Base-by-base conservation (phyloP, 768 basidiomycete species). In the Baorangia bicolor region DNA sequence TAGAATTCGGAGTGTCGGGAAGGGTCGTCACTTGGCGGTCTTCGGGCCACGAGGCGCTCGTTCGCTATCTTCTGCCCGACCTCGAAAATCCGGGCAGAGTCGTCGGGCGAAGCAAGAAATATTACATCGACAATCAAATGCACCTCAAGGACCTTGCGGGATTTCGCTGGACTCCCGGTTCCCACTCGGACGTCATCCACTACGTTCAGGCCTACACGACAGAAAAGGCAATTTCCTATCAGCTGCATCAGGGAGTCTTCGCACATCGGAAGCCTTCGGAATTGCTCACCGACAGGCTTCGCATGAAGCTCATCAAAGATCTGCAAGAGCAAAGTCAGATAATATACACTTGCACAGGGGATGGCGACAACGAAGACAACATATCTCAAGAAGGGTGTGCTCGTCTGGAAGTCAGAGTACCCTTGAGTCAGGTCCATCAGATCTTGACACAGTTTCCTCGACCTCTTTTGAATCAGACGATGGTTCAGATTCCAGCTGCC, bases 171-270 rank as follows among this genome's bases (percentile, higher is more conserved):
- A 27, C 38, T 0, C 47, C 42, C n/a, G 20, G 2, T 38, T 30
- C 1, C n/a, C n/a, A n/a, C n/a, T n/a, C n/a, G 7, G 44, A 3
- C 51, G 27, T 4, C 2, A 1, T 63, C n/a, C n/a, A n/a, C n/a
- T n/a, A 62, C 5, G 5, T 63, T 1, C 53, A 61, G 3, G 53
- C 48, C 0, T 63, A 63, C 3, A 58, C 53, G 0, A 63, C 56
- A 0, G 48, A 62, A 16, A 63, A 63, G 8, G 13, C 35, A 0
- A 18, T 62, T 0, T 49, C 51, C 0, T 62, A 63, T 23, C 62
- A 62, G 14, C 56, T 62, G 1, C 56, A 63, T 7, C 4, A 38
- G 0, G 40, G 60, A 0, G 23, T 60, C 0, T 62, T 56, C 6
- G 4, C 0, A n/a, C 4, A 0, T 1, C 2, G 51, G 0, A 59